These are phyloP conservation scores for Fomitopsis schrenkii DNA, from an alignment of 1,284 basidiomycete species.

Conservation along the genomic window DNA sequence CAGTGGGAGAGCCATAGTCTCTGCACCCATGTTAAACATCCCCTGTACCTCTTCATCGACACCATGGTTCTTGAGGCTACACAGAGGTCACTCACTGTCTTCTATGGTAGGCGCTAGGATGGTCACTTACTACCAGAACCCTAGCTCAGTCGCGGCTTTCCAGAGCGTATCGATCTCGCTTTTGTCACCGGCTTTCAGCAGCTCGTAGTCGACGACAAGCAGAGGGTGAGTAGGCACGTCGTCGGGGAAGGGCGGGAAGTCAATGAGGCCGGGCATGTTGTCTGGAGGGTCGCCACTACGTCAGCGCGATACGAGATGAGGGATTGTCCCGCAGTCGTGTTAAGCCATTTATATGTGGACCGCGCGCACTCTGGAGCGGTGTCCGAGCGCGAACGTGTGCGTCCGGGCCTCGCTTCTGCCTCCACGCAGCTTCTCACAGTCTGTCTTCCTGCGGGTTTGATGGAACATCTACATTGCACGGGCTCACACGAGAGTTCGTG, in stretches of 20 bases:
- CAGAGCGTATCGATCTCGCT: constrained; percentile 26
- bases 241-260: constrained; percentile 30
- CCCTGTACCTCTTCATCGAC: constrained; percentile 27
- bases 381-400: neutral
- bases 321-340: neutral
- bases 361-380: neutral
- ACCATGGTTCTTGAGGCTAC: constrained; percentile 33
- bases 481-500: neutral
- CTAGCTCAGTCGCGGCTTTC: constrained; percentile 29
- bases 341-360: neutral
- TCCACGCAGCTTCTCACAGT: neutral
- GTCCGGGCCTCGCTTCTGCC: neutral
- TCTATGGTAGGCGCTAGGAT: too few relatives aligned
- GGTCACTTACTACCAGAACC: constrained; percentile 31
- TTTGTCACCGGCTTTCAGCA: constrained; percentile 23
- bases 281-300: neutral
- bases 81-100: neutral
- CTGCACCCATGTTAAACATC: constrained; percentile 35
- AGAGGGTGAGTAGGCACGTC: constrained; percentile 32
- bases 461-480: neutral
- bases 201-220: constrained; percentile 31
- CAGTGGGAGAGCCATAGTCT: constrained; percentile 31
- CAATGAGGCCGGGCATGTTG: constrained; percentile 8
- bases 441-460: neutral
- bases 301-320: neutral